Evolutionary conservation across 768 basidiomycete species (phyloP).

Genomic region (Hypholoma fasciculare): DNA sequence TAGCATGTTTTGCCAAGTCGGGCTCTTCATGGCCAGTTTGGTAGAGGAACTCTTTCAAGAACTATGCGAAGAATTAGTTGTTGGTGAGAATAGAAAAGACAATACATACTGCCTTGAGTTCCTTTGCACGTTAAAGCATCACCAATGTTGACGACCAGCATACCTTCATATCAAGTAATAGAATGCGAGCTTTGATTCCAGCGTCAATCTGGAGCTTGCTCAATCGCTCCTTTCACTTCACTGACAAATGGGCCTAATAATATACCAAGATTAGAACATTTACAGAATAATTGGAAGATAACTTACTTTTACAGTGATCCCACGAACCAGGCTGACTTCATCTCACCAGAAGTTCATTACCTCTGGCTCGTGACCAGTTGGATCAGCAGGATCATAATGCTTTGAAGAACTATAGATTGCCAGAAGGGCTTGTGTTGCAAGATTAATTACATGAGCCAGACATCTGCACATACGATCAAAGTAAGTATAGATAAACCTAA

Average conservation of each 20-base stretch:
- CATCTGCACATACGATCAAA: background rate
- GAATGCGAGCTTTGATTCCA: too few relatives aligned
- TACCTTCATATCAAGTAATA: constrained; percentile 18
- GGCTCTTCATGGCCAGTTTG: background rate
- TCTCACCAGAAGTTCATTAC: background rate
- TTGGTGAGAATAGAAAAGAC: background rate
- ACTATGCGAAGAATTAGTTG: background rate
- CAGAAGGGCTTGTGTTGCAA: constrained; percentile 31
- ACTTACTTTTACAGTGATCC: background rate
- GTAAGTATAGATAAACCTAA: too few relatives aligned
- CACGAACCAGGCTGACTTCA: background rate
- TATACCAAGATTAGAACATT: too few relatives aligned
- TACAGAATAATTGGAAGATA: too few relatives aligned
- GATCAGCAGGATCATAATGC: background rate
- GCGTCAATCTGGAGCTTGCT: background rate
- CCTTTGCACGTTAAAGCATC: constrained; percentile 14
- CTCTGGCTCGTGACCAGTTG: background rate
- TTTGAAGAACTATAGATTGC: constrained; percentile 6
- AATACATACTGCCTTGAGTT: background rate
- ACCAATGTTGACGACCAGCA: constrained; percentile 19
- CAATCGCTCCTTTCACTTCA: background rate
- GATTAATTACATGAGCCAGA: constrained; percentile 28
- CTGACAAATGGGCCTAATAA: background rate
- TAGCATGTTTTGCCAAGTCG: constrained; percentile 2
- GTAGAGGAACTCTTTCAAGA: background rate